Evolutionary conservation across 768 basidiomycete genomes (phyloP), one percentile per base, ranked within the genome.

Genomic region (Phanerochaete sordida): DNA sequence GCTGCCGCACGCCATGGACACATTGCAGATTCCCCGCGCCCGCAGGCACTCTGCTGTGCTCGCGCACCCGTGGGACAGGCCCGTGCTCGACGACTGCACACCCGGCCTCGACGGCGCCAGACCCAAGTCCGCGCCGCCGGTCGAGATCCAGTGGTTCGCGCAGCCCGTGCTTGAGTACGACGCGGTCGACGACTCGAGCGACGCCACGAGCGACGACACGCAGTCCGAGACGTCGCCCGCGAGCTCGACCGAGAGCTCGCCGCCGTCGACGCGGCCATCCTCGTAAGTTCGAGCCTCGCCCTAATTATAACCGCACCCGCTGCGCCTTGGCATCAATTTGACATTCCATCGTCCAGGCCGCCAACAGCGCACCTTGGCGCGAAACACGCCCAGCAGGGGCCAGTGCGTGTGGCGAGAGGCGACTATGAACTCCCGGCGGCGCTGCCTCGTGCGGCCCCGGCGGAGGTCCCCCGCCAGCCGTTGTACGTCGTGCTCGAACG

Each of bases 401-500:
- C 30, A 11, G 19, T 28, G 30, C 19, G 30, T 23, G 26, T 26
- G 30, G 31, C 16, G 30, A 23, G 28, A 16, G 48, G 24, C 16
- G 48, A 46, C 6, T 46, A 46, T 15, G 48, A 23, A 12, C 28
- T 51, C 9, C 50, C 19, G 19, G 19, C 28, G 30, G 1, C 21
- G 31, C 28, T 31, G 5, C 4, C 8, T 30, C 15, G 9, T 16
- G 15, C 16, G 28, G 49, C 27, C 13, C 49, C 28, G 28, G 50
- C 4, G 16, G 31, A 51, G 12, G 21, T 15, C 19, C 26, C 44
- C 3, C 82, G 83, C 52, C 81, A 94, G 26, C 77, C 88, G 50
- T 78, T 99, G 24, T 96, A 90, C 62, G 95, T 98, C 52, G 81
- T 98, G 9, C 78, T 99, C 48, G 91, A 93, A 70, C 89, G 95